phyloP scores from a whole-genome alignment of 306 rosid species.

The Amphicarpaea edgeworthii region DNA sequence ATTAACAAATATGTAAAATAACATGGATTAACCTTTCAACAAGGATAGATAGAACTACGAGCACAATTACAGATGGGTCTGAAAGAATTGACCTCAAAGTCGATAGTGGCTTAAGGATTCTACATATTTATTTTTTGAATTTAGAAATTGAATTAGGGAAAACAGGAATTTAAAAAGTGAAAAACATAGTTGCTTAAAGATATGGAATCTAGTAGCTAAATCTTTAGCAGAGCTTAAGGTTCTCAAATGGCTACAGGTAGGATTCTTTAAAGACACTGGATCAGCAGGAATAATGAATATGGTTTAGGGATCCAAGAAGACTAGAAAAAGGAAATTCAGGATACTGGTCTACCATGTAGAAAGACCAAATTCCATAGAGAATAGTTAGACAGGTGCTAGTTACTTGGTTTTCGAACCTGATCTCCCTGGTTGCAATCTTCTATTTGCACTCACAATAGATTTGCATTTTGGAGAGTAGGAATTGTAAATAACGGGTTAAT shows the following conservation, averaged over 20 bases:
- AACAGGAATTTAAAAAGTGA: not conserved
- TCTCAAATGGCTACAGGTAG: not conserved
- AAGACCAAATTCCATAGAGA: not conserved
- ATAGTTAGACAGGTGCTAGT: slow-evolving; percentile 4
- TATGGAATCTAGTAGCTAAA: slow-evolving; percentile 10
- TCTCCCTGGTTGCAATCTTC: not conserved
- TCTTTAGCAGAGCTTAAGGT: slow-evolving; percentile 10
- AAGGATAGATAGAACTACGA: not conserved
- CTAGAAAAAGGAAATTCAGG: not conserved
- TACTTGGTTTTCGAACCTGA: not conserved
- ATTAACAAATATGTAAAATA: not conserved
- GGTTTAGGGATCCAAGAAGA: not conserved
- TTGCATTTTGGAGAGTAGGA: not conserved
- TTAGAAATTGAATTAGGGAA: not conserved
- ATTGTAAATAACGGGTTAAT: slow-evolving; percentile 18
- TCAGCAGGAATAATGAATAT: not conserved
- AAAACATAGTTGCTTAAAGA: not conserved
- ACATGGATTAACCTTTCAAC: not conserved
- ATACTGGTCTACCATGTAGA: not conserved
- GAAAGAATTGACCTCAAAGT: slow-evolving; percentile 14
- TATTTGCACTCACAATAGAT: not conserved
- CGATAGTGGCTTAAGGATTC: not conserved
- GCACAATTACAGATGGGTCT: not conserved
- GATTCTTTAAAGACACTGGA: slow-evolving; percentile 1
- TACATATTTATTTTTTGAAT: slow-evolving; percentile 11